Percentiles rank a stretch among this genome's conserved stretches.
These are phyloP conservation scores for Serendipita sp. DNA, from an alignment of 768 basidiomycete species.

Conservation along the genomic window DNA sequence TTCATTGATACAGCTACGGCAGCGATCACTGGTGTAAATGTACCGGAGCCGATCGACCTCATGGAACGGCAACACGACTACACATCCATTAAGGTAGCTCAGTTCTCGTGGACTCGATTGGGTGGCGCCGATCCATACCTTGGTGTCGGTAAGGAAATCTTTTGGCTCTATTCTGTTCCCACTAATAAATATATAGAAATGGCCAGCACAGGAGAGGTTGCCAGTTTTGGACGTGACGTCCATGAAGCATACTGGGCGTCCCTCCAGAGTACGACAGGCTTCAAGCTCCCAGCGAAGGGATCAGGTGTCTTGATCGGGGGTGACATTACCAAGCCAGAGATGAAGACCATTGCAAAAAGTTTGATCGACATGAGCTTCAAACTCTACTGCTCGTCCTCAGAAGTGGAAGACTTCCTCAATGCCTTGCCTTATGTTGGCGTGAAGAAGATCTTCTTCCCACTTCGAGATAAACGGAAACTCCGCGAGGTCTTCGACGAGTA, in stretches of 20 bases:
- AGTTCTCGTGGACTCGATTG: slow-evolving; percentile 95
- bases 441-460: slow-evolving; percentile 91
- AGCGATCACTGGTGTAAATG: slow-evolving; percentile 70
- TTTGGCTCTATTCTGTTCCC: not conserved
- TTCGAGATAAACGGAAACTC: slow-evolving; percentile 87
- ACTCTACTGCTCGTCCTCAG: slow-evolving; percentile 71
- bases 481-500: slow-evolving; percentile 87
- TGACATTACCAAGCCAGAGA: slow-evolving; percentile 74
- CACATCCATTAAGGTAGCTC: slow-evolving; percentile 90
- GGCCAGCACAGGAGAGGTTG: slow-evolving; percentile 97
- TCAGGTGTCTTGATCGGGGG: slow-evolving; percentile 90
- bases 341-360: slow-evolving; percentile 63
- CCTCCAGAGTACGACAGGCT: slow-evolving; percentile 86
- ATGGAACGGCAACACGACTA: slow-evolving; percentile 86
- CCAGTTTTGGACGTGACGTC: slow-evolving; percentile 83
- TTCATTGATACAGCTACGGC: slow-evolving; percentile 88
- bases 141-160: slow-evolving; percentile 60
- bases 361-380: slow-evolving; percentile 85
- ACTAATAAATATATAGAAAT: slow-evolving; percentile 44
- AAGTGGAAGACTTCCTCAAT: slow-evolving; percentile 71
- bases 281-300: slow-evolving; percentile 71
- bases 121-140: slow-evolving; percentile 95
- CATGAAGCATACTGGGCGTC: slow-evolving; percentile 95
- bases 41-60: slow-evolving; percentile 80
- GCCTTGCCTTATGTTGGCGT: slow-evolving; percentile 57